Base-by-base conservation (phyloP, 148 eudicot genomes). In the Rhododendron williamsianum region DNA sequence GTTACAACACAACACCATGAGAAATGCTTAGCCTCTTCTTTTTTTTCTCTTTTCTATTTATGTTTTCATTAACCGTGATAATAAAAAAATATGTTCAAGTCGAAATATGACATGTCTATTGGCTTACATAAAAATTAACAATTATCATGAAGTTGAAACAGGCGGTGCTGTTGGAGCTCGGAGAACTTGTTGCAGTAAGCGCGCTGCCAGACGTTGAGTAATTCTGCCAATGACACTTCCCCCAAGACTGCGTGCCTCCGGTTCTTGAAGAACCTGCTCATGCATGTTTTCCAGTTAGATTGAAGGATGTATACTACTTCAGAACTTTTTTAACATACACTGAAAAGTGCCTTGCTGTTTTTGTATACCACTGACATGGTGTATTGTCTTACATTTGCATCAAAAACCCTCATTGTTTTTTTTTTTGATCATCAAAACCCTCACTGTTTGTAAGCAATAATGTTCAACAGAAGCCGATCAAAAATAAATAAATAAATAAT, bases 131-230 rank as follows among this genome's bases (percentile, higher is more conserved):
- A 84, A 83, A 71, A 23, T n/a, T 83, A 6, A 69, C 52, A 72
- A 43, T 72, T 86, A 80, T 87, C 74, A 87, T 60, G 69, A 82
- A 85, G 83, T 41, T 65, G 90, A 30, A 84, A 89, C 85, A 79
- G 94, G 76, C 69, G 84, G 88, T 41, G 91, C 35, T 2, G 88
- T 85, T 80, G 99, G 95, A 84, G 87, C 84, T 74, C 92, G 91
- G 69, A 96, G 97, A 87, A 95, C 92, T 90, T 96, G 99, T 89
- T 95, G 97, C 90, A 96, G 89, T 54, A 96, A 89, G 74, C 99
- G 96, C 16, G 99, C 99, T 27, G 99, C 98, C 74, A 97, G 90
- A 38, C 99, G 99, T 88, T 97, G 98, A 85, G 95, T 91, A 54
- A 97, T 94, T 82, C 99, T 94, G 87, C 95, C 94, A 85, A 97